Evolutionary conservation across 1,139 yeast species (phyloP).

Genomic region (Hansenula lynferdii): DNA sequence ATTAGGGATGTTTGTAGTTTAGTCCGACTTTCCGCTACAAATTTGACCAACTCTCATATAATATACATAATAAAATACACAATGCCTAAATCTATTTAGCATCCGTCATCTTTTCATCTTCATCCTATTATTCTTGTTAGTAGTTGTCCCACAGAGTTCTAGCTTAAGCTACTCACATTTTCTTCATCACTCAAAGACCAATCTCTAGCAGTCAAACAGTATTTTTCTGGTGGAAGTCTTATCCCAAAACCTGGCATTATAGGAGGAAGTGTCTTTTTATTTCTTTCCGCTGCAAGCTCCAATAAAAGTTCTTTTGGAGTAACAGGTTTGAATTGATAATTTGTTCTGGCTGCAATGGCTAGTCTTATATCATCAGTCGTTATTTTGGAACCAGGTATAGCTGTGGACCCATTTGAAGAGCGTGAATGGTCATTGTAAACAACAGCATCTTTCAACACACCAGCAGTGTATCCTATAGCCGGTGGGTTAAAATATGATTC

Average conservation of each 20-base stretch:
- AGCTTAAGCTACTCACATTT: conserved; percentile 11
- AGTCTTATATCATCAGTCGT: conserved; percentile 87
- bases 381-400: conserved; percentile 37
- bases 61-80: conserved; percentile 1
- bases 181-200: conserved; percentile 55
- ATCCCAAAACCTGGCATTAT: conserved; percentile 92
- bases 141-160: no score
- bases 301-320: conserved; percentile 86
- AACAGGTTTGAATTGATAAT: conserved; percentile 88
- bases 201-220: conserved; percentile 82
- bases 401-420: conserved; percentile 31
- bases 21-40: not conserved
- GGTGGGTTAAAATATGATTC: not conserved
- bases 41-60: not conserved
- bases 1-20: no score
- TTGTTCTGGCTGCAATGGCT: conserved; percentile 90
- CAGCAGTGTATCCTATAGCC: conserved; percentile 65
- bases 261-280: conserved; percentile 85
- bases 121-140: conserved; percentile 6
- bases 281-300: conserved; percentile 89
- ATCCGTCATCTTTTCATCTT: conserved; percentile 18
- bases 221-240: conserved; percentile 95
- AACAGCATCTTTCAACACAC: conserved; percentile 84
- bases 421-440: conserved; percentile 81
- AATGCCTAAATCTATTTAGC: conserved; percentile 7